Percentiles rank a stretch among this genome's conserved stretches.
Evolutionary conservation across 2,329 filamentous ascomycete genomes (phyloP).

Genomic region (Purpureocillium takamizusanense): DNA sequence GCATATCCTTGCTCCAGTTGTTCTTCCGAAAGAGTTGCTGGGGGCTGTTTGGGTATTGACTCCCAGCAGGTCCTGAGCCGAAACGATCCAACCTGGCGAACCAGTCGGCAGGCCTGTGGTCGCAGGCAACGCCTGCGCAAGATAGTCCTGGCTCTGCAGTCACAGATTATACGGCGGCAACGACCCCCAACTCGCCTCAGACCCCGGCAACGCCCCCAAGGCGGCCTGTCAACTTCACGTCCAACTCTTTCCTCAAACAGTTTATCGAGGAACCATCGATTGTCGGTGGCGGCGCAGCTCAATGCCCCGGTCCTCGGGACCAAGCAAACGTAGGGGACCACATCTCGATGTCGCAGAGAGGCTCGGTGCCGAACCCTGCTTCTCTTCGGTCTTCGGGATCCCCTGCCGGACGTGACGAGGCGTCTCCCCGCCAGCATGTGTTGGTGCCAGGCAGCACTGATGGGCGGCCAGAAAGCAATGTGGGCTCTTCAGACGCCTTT

Average conservation of each 20-base stretch:
- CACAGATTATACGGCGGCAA: slow-evolving; percentile 22
- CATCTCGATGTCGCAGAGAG: slow-evolving; percentile 57
- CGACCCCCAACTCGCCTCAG: slow-evolving; percentile 23
- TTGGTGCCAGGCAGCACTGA: slow-evolving; percentile 12
- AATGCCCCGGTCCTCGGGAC: slow-evolving; percentile 48
- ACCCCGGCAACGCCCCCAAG: slow-evolving; percentile 25
- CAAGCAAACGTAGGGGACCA: slow-evolving; percentile 45
- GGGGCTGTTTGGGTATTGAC: slow-evolving; percentile 26
- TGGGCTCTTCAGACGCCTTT: slow-evolving; percentile 13
- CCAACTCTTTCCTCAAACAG: slow-evolving; percentile 13
- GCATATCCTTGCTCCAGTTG: slow-evolving; percentile 3
- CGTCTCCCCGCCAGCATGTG: slow-evolving; percentile 14
- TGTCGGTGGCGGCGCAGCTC: slow-evolving; percentile 26
- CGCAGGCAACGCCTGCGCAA: slow-evolving; percentile 20
- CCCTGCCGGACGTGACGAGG: slow-evolving; percentile 25
- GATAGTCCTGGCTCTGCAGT: slow-evolving; percentile 21
- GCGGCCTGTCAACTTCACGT: slow-evolving; percentile 12
- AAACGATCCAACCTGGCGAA: slow-evolving; percentile 22
- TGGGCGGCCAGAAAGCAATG: slow-evolving; percentile 11
- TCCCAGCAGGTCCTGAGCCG: slow-evolving; percentile 21
- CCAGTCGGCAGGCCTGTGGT: slow-evolving; percentile 22
- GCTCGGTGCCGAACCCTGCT: slow-evolving; percentile 45
- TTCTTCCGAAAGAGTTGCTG: slow-evolving; percentile 5
- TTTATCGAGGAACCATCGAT: slow-evolving; percentile 7
- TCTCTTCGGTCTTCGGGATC: slow-evolving; percentile 40